Percentiles rank a stretch among this genome's conserved stretches.
phyloP scores from a whole-genome alignment of 2,329 filamentous ascomycete species.

The Trichophyton simii region DNA sequence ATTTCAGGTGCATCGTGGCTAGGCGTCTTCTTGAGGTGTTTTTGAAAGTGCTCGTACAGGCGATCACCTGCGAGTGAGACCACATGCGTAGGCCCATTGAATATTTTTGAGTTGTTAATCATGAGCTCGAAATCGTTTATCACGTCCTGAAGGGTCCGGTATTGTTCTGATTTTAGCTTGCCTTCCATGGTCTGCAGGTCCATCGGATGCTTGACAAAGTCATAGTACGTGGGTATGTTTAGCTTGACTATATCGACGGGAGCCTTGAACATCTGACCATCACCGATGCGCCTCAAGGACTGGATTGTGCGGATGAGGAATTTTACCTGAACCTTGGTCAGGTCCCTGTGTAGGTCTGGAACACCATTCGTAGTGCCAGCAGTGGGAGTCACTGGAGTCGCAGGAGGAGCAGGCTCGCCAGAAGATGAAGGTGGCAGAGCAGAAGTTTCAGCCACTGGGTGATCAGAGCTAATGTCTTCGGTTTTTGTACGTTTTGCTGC shows the following conservation, averaged over 20 bases:
- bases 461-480: conserved; percentile 40
- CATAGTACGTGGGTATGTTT: conserved; percentile 60
- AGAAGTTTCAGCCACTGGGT: conserved; percentile 34
- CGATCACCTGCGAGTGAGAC: conserved; percentile 57
- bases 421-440: conserved; percentile 28
- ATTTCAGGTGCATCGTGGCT: conserved; percentile 46
- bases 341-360: conserved; percentile 13
- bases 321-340: conserved; percentile 34
- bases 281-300: conserved; percentile 68
- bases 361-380: conserved; percentile 21
- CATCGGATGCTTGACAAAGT: conserved; percentile 64
- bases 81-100: conserved; percentile 69
- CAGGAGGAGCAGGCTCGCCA: conserved; percentile 26
- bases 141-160: conserved; percentile 58
- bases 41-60: conserved; percentile 47
- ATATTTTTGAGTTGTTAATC: conserved; percentile 62
- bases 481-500: conserved; percentile 71
- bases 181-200: conserved; percentile 73
- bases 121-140: conserved; percentile 64
- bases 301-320: conserved; percentile 29
- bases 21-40: conserved; percentile 49
- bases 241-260: conserved; percentile 69
- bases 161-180: conserved; percentile 59
- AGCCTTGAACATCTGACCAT: conserved; percentile 60
- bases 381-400: conserved; percentile 21